A percentile compares a stretch with the other conserved stretches of the same genome.
These are phyloP conservation scores for Wickerhamomyces rabaulensis DNA, from an alignment of 805 yeast species.

Conservation along the genomic window DNA sequence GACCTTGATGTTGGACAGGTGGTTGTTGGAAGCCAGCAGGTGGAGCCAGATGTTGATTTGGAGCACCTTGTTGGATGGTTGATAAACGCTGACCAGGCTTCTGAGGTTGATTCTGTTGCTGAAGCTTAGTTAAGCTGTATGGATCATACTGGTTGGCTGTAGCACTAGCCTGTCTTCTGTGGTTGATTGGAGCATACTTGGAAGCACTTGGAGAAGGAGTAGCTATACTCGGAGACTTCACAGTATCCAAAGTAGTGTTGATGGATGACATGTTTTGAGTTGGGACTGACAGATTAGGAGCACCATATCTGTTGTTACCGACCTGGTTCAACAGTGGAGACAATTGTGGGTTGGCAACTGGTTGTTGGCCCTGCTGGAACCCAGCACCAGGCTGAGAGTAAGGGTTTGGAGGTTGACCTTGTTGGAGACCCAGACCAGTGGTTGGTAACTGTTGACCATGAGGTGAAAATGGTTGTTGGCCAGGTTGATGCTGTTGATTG, in stretches of 20 bases:
- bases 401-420: slow-evolving; percentile 3
- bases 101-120: slow-evolving; percentile 1
- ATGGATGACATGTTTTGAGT: not conserved
- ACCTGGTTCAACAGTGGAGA: slow-evolving; percentile 8
- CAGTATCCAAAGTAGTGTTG: not conserved
- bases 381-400: not conserved
- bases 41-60: slow-evolving; percentile 1
- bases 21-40: slow-evolving; percentile 4
- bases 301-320: not conserved
- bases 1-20: not conserved
- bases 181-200: slow-evolving; percentile 35
- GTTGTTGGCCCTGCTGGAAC: not conserved
- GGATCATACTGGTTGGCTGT: slow-evolving; percentile 27
- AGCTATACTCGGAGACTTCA: slow-evolving; percentile 12
- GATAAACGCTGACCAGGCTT: not conserved
- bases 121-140: slow-evolving; percentile 15
- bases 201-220: slow-evolving; percentile 21
- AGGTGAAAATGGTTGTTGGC: not conserved
- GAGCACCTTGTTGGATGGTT: slow-evolving; percentile 2
- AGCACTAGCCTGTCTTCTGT: slow-evolving; percentile 23
- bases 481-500: not conserved
- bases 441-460: not conserved
- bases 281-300: not conserved
- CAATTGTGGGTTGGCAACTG: slow-evolving; percentile 4
- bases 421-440: not conserved